These are phyloP conservation scores for Cordyceps farinosa DNA, from an alignment of 2,329 filamentous ascomycete species.

Conservation along the genomic window DNA sequence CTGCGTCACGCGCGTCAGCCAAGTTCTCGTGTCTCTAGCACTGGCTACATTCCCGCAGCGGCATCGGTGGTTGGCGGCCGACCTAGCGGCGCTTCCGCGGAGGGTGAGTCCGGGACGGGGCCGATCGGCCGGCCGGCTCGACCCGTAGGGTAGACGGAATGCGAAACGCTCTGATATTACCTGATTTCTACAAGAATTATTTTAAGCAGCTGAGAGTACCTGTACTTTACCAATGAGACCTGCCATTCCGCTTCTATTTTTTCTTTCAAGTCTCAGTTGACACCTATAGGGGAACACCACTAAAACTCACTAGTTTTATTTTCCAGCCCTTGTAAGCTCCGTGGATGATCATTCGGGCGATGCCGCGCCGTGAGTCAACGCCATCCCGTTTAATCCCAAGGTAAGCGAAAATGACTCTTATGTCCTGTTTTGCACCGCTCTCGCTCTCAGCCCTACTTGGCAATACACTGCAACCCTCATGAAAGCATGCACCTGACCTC, in stretches of 20 bases:
- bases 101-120: neutral
- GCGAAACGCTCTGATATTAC: too few relatives aligned
- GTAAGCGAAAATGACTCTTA: neutral
- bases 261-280: too few relatives aligned
- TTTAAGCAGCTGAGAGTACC: too few relatives aligned
- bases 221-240: too few relatives aligned
- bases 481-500: too few relatives aligned
- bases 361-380: neutral
- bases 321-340: neutral
- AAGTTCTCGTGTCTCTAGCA: neutral
- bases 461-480: too few relatives aligned
- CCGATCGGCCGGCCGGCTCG: neutral
- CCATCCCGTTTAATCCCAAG: too few relatives aligned
- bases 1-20: neutral
- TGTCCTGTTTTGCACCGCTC: neutral
- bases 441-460: neutral
- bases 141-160: too few relatives aligned
- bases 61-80: conserved; percentile 4
- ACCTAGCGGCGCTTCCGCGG: neutral
- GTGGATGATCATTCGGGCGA: neutral
- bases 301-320: neutral
- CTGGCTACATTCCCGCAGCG: too few relatives aligned
- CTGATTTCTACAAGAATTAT: too few relatives aligned
- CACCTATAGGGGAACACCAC: neutral
- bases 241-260: too few relatives aligned